Evolutionary conservation across 345 rosid species (phyloP), one percentile per base, ranked within the genome.

Genomic region (Cardamine occulta): DNA sequence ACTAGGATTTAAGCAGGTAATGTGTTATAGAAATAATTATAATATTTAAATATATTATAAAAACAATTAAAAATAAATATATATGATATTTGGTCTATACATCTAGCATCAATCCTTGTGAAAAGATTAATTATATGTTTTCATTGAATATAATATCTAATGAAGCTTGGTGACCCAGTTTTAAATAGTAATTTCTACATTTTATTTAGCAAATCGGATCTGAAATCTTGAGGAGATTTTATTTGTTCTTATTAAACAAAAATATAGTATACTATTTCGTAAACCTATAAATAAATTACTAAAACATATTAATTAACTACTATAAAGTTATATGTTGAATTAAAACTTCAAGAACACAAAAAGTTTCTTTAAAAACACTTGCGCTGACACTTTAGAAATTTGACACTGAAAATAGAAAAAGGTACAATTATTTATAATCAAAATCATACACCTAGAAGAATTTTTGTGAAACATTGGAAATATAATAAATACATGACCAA

Each of bases 401-500:
- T 24, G 54, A 57, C 29, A 19, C 0, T 35, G 1, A 11, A 51
- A 12, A 39, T 40, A 64, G 1, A 32, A 63, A 54, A 54, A 8
- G 2, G 10, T 24, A 34, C 5, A 48, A 14, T 17, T n/a, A 23
- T 21, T 8, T 42, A 14, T 19, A 45, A 56, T 45, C 24, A 66
- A 66, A 63, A 56, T 54, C 35, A 48, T 21, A 57, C 29, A 48
- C 31, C 19, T 32, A 56, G 58, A 67, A 59, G 18, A 63, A 55
- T 32, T 54, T 32, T 24, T 26, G 65, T 1, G 59, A 57, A 57
- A 71, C 18, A 37, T 10, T 34, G 15, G 47, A 66, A 58, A 70
- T 64, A 55, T 62, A 52, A 55, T 62, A 52, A 34, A 55, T 54
- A 70, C 44, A 55, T 24, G 53, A 55, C 23, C 32, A 10, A 63